Evolutionary conservation across 495 filamentous ascomycete species (phyloP), one percentile per base, ranked within the genome.

Genomic region (Gamarada debralockiae): DNA sequence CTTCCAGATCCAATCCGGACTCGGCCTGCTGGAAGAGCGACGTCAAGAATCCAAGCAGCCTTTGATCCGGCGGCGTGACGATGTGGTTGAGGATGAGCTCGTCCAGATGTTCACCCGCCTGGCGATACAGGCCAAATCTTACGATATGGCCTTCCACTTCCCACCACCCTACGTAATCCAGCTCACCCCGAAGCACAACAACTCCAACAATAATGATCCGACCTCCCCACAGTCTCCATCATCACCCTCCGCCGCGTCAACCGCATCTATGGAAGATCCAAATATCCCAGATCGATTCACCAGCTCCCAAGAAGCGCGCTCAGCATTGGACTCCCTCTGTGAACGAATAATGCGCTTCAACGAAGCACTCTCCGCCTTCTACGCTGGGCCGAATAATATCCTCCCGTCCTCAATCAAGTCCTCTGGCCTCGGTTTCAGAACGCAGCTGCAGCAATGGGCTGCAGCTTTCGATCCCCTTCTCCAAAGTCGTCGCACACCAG

Each of bases 131-230:
- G 77, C 77, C 27, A 80, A 80, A 52, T 78, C 76, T 20, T 80
- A 80, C 63, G 77, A 80, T 58, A 75, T 80, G 73, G 77, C 77
- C 40, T 79, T 80, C 65, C 77, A 80, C 46, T 80, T 80, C 48
- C 77, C 76, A n/a, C 68, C 76, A 14, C 77, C 77, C 14, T 77
- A 65, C 31, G 74, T 80, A 4, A 76, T 80, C 42, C 71, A 71
- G 12, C 66, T 80, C n/a, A 73, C 69, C 9, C 64, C 70, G 3
- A 56, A 15, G 10, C 18, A 3, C 14, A 48, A 53, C 52, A 53
- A 50, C 46, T 36, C n/a, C 56, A 69, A 27, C 49, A 69, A 44
- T 57, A 69, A 9, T 22, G 52, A 55, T 1, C 51, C 62, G 0
- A 75, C 77, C 0, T 71, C 73, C 0, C 54, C 63, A 4, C 27